phyloP scores from a whole-genome alignment of 2,329 filamentous ascomycete species.

The Diaporthe sp. region DNA sequence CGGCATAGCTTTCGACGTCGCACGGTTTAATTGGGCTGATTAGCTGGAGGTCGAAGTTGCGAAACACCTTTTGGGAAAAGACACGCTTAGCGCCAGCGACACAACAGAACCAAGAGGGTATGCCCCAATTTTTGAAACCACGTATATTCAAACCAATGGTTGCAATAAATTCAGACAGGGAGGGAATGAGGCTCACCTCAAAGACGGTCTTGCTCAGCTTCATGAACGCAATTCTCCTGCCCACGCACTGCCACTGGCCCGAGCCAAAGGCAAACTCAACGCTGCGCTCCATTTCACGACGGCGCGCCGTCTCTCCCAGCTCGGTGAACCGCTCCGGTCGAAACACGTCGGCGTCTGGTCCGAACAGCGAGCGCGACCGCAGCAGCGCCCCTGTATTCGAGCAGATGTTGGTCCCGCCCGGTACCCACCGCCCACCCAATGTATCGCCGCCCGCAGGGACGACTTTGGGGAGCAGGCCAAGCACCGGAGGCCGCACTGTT shows the following conservation, averaged over 20 bases:
- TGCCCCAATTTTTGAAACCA: slow-evolving; percentile 53
- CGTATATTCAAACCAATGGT: slow-evolving; percentile 47
- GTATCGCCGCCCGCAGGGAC: slow-evolving; percentile 46
- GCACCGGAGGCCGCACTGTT: slow-evolving; percentile 40
- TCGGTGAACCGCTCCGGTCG: slow-evolving; percentile 70
- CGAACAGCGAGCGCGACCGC: slow-evolving; percentile 44
- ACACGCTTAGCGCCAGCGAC: slow-evolving; percentile 46
- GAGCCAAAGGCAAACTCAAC: slow-evolving; percentile 55
- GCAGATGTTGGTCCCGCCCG: slow-evolving; percentile 45
- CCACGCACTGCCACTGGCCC: slow-evolving; percentile 55
- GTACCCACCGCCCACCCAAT: slow-evolving; percentile 47
- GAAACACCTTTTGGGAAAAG: slow-evolving; percentile 3
- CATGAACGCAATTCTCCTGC: slow-evolving; percentile 56
- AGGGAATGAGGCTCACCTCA: slow-evolving; percentile 48
- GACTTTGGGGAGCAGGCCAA: slow-evolving; percentile 41
- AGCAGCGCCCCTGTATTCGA: slow-evolving; percentile 37
- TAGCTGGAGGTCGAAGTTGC: slow-evolving; percentile 37
- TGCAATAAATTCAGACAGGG: slow-evolving; percentile 52
- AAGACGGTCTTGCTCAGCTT: slow-evolving; percentile 57
- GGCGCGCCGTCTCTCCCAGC: slow-evolving; percentile 52
- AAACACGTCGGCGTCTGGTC: slow-evolving; percentile 69
- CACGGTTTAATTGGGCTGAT: slow-evolving; percentile 51
- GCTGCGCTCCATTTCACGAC: slow-evolving; percentile 47
- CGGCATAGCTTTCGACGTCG: neutral
- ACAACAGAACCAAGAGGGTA: slow-evolving; percentile 51